Percentiles rank a stretch among this genome's conserved stretches.
Evolutionary conservation across 495 filamentous ascomycete species (phyloP).

Genomic region (Cenococcum geophilum): DNA sequence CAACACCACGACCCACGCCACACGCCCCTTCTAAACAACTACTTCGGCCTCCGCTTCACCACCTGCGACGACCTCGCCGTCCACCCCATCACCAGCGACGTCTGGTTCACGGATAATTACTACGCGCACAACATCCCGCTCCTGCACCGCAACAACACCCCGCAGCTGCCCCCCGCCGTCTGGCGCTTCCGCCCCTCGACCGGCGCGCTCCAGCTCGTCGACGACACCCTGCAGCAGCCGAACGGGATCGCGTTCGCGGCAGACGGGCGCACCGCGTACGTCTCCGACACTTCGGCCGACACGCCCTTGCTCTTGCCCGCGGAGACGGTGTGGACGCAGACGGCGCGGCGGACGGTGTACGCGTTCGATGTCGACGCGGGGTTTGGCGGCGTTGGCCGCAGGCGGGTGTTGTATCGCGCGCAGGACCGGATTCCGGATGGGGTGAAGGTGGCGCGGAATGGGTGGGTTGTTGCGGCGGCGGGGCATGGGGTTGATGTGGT

Average conservation of each 20-base stretch:
- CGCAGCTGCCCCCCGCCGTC: conserved; percentile 41
- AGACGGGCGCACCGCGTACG: conserved; percentile 38
- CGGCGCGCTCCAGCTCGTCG: conserved; percentile 27
- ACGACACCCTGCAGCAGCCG: conserved; percentile 33
- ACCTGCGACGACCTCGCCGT: conserved; percentile 28
- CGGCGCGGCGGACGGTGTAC: conserved; percentile 25
- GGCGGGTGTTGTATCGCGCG: neutral
- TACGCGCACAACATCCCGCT: conserved; percentile 41
- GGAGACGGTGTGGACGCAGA: conserved; percentile 8
- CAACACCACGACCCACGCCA: conserved; percentile 25
- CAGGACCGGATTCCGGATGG: conserved; percentile 27
- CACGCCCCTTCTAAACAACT: conserved; percentile 24
- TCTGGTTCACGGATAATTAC: conserved; percentile 51
- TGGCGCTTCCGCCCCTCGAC: conserved; percentile 43
- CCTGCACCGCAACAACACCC: neutral
- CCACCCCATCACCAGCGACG: conserved; percentile 35
- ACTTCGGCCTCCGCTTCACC: conserved; percentile 28
- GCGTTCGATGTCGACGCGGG: conserved; percentile 24
- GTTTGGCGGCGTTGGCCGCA: conserved; percentile 4
- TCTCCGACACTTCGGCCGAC: conserved; percentile 37
- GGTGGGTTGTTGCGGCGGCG: conserved; percentile 15
- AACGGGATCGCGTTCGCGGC: conserved; percentile 43
- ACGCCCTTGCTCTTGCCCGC: neutral
- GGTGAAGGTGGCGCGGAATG: conserved; percentile 24
- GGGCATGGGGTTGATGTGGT: conserved; percentile 18